These are phyloP conservation scores for Aegilops tauschii DNA, from an alignment of 176 grass and related monocot genomes.

Conservation along the genomic window DNA sequence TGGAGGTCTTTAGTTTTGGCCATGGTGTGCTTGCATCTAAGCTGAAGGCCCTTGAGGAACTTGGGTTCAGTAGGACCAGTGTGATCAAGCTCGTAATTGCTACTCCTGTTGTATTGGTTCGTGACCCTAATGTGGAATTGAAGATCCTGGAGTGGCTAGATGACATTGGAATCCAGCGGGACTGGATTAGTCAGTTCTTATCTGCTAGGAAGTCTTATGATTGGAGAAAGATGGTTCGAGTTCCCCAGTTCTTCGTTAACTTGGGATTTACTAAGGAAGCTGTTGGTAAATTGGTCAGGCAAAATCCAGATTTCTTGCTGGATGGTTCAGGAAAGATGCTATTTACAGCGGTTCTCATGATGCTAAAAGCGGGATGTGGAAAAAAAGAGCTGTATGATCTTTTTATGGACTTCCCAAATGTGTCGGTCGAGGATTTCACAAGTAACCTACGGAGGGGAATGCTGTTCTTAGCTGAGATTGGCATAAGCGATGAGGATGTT, in stretches of 20 bases:
- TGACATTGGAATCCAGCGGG: slow-evolving; percentile 36
- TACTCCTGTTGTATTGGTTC: slow-evolving; percentile 38
- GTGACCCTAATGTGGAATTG: slow-evolving; percentile 28
- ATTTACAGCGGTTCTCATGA: slow-evolving; percentile 34
- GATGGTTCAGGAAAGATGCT: slow-evolving; percentile 58
- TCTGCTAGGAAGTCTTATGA: slow-evolving; percentile 43
- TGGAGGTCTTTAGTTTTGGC: slow-evolving; percentile 32
- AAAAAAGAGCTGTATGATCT: slow-evolving; percentile 46
- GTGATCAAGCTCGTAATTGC: slow-evolving; percentile 57
- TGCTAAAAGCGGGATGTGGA: slow-evolving; percentile 48
- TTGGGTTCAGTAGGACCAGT: slow-evolving; percentile 55
- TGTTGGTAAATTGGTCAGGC: slow-evolving; percentile 43
- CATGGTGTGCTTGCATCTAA: slow-evolving; percentile 40
- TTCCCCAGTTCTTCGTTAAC: slow-evolving; percentile 48
- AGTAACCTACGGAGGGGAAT: slow-evolving; percentile 39
- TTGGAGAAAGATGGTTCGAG: slow-evolving; percentile 46
- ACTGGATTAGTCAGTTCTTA: slow-evolving; percentile 51
- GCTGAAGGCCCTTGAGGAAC: slow-evolving; percentile 51
- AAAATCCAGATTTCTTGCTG: slow-evolving; percentile 59
- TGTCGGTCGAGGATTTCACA: slow-evolving; percentile 26
- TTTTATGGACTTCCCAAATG: slow-evolving; percentile 57
- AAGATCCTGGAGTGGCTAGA: slow-evolving; percentile 53
- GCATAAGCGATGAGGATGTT: slow-evolving; percentile 34
- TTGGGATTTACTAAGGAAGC: slow-evolving; percentile 49
- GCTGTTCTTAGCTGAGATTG: slow-evolving; percentile 40